phyloP scores from a whole-genome alignment of 208 protist genomes.

The Trypanosoma cruzi region DNA sequence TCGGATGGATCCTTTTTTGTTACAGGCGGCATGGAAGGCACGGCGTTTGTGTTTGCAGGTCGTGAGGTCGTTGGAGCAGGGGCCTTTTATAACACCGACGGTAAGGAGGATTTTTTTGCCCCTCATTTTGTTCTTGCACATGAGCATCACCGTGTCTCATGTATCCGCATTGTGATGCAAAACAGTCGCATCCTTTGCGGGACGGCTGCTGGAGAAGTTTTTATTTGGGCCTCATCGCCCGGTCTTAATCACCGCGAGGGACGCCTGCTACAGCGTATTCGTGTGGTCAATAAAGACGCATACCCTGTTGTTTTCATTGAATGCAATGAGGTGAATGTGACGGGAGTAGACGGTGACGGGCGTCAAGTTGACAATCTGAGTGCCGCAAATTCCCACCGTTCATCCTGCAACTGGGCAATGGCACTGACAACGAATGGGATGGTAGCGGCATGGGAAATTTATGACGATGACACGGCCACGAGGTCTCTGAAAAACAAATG shows the following conservation, averaged over 20 bases:
- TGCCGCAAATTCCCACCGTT: background rate
- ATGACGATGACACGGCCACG: conserved; percentile 10
- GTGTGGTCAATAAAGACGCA: conserved; percentile 36
- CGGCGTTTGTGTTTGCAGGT: conserved; percentile 54
- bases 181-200: conserved; percentile 73
- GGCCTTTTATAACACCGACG: background rate
- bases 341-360: background rate
- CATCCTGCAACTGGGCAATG: background rate
- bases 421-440: conserved; percentile 17
- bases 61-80: background rate
- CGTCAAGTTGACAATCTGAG: background rate
- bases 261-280: conserved; percentile 53
- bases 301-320: conserved; percentile 62
- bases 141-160: conserved; percentile 51
- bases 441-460: conserved; percentile 14
- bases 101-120: conserved; percentile 14
- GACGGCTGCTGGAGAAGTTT: conserved; percentile 56
- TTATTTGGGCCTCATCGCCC: conserved; percentile 71
- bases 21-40: conserved; percentile 60
- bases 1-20: conserved; percentile 55
- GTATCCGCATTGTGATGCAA: conserved; percentile 41
- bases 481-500: background rate
- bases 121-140: conserved; percentile 54
- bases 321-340: background rate
- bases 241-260: conserved; percentile 62